Evolutionary conservation across 352 stramenopile species (phyloP).

Genomic region (Ophiocytium majus): DNA sequence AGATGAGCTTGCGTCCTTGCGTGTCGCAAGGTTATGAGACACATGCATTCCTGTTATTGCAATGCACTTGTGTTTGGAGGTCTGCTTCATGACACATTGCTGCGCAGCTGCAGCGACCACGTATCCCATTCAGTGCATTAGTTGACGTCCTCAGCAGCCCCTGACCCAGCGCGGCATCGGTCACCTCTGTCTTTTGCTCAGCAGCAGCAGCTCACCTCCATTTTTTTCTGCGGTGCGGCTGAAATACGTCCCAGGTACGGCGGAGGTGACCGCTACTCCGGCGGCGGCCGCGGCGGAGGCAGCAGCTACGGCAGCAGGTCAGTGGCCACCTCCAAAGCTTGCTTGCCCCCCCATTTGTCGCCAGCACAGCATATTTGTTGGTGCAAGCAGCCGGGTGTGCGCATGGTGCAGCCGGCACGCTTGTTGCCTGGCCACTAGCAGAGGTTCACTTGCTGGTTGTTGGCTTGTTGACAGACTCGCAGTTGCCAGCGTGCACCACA

Average conservation of each 20-base stretch:
- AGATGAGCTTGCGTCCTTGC: neutral
- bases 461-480: too few relatives aligned
- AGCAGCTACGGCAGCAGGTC: conserved; percentile 23
- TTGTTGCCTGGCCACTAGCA: too few relatives aligned
- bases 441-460: too few relatives aligned
- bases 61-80: neutral
- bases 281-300: conserved; percentile 13
- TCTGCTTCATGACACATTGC: neutral
- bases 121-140: conserved; percentile 17
- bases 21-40: neutral
- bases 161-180: neutral
- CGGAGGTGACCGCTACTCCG: neutral
- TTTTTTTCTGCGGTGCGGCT: neutral
- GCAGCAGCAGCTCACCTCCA: neutral
- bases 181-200: neutral
- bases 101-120: neutral
- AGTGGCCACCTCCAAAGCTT: too few relatives aligned
- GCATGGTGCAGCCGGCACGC: too few relatives aligned
- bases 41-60: neutral
- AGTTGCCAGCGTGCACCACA: too few relatives aligned
- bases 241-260: conserved; percentile 6
- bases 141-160: conserved; percentile 8
- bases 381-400: too few relatives aligned
- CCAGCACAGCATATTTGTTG: too few relatives aligned
- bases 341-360: too few relatives aligned